Evolutionary conservation across 345 rosid species (phyloP).

Genomic region (Sonneratia caseolaris): DNA sequence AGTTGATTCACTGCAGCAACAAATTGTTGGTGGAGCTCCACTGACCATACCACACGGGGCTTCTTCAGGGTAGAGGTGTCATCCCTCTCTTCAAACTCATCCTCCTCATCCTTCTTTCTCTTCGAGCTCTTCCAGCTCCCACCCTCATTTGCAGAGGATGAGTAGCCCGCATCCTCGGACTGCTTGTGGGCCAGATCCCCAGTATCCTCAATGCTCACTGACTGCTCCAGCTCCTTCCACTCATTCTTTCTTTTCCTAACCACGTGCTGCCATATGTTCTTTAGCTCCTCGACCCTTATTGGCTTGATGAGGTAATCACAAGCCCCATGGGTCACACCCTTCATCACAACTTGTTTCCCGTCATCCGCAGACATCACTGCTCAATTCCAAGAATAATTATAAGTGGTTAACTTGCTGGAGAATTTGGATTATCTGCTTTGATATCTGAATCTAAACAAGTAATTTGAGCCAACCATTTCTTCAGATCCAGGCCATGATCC

Average conservation of each 20-base stretch:
- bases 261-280: conserved; percentile 82
- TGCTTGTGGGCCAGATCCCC: conserved; percentile 35
- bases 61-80: conserved; percentile 69
- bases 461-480: too few species aligned
- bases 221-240: conserved; percentile 45
- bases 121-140: conserved; percentile 33
- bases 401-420: neutral
- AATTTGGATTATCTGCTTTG: neutral
- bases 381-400: neutral
- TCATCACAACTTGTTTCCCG: conserved; percentile 49
- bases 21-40: conserved; percentile 82
- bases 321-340: conserved; percentile 84
- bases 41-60: conserved; percentile 80
- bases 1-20: conserved; percentile 78
- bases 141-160: conserved; percentile 58
- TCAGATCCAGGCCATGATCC: too few species aligned
- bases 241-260: conserved; percentile 50
- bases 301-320: conserved; percentile 75
- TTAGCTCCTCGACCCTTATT: conserved; percentile 54
- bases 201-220: conserved; percentile 48
- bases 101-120: conserved; percentile 56
- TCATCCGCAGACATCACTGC: conserved; percentile 94
- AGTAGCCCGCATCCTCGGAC: conserved; percentile 46
- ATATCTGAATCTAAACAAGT: neutral
- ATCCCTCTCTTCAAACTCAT: conserved; percentile 60